Evolutionary conservation across 2,329 filamentous ascomycete species (phyloP).

Genomic region (Aspergillus brasiliensis): DNA sequence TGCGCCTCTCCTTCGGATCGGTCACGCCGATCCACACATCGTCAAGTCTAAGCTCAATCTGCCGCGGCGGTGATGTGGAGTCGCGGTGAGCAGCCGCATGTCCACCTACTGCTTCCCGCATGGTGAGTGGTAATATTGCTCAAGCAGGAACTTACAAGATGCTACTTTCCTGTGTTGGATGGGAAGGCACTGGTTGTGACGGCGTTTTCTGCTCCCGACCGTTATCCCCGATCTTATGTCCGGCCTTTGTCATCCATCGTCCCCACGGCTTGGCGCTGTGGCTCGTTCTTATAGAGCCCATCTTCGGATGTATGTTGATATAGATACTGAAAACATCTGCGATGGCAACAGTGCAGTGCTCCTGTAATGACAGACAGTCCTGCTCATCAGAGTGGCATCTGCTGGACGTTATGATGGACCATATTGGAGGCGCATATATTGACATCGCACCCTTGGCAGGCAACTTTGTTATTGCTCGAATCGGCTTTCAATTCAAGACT

Average conservation of each 20-base stretch:
- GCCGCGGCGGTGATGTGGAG: not conserved
- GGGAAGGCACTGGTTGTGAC: not conserved
- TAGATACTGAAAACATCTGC: too few species aligned
- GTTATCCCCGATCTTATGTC: not conserved
- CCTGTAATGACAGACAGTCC: too few species aligned
- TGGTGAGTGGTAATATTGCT: not conserved
- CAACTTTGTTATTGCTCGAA: too few species aligned
- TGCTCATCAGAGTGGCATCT: too few species aligned
- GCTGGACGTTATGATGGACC: too few species aligned
- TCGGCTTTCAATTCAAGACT: too few species aligned
- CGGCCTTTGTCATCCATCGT: not conserved
- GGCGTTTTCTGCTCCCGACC: not conserved
- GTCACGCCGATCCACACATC: conserved; percentile 6
- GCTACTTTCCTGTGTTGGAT: not conserved
- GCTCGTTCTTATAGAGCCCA: not conserved
- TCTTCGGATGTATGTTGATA: too few species aligned
- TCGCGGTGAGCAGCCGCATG: not conserved
- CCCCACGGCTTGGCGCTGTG: not conserved
- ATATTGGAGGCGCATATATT: too few species aligned
- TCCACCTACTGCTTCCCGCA: not conserved
- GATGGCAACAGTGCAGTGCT: too few species aligned
- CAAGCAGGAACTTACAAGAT: not conserved
- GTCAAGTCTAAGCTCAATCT: not conserved
- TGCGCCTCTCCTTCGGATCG: conserved; percentile 19
- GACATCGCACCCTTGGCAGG: too few species aligned